A percentile compares a stretch with the other conserved stretches of the same genome.
Evolutionary conservation across 192 early-diverging fungal species (phyloP).

Genomic region (Chytriomyces confervae): DNA sequence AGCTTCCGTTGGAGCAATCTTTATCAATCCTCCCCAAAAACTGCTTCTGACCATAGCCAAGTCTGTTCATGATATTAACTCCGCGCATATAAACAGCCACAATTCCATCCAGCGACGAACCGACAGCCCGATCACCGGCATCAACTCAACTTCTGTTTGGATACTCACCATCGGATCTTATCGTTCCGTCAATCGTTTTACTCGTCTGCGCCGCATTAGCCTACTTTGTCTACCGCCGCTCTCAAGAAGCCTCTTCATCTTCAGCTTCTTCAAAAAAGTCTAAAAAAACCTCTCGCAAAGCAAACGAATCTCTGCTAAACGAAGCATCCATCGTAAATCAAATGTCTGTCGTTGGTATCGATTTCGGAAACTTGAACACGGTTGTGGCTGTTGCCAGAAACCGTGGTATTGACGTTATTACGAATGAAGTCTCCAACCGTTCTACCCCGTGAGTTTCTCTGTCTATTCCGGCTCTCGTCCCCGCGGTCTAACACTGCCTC

Average conservation of each 20-base stretch:
- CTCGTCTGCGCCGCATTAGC: conserved; percentile 33
- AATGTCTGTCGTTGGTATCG: conserved; percentile 86
- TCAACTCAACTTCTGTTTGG: neutral
- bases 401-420: conserved; percentile 96
- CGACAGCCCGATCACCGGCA: neutral
- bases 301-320: conserved; percentile 25
- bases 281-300: conserved; percentile 12
- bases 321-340: conserved; percentile 23
- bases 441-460: conserved; percentile 81
- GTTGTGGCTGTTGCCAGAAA: conserved; percentile 97
- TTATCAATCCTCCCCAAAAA: neutral
- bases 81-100: neutral
- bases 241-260: neutral
- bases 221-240: conserved; percentile 25
- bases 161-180: conserved; percentile 5
- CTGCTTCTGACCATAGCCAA: neutral
- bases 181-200: conserved; percentile 34
- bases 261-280: neutral
- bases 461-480: neutral
- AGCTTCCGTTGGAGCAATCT: neutral
- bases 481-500: neutral
- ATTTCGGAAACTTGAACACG: conserved; percentile 95
- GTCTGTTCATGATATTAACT: neutral
- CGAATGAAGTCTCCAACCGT: conserved; percentile 96
- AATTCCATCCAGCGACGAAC: neutral